phyloP scores from a whole-genome alignment of 2,329 filamentous ascomycete genomes.

The Drechslerella dactyloides region DNA sequence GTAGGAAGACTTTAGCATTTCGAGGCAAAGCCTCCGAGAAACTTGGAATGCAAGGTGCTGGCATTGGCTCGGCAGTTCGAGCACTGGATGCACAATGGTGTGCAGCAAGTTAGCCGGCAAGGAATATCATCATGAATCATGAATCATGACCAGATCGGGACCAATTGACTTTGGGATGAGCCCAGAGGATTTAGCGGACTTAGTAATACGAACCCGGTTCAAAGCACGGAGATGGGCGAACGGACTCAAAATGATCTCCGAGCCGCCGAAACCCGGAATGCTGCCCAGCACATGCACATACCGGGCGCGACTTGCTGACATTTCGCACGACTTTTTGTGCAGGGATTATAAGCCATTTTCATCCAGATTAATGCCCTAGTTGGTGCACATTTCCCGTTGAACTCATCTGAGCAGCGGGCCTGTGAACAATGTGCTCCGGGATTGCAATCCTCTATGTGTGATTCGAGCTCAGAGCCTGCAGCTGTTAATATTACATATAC shows the following conservation, averaged over 20 bases:
- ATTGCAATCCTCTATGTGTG: neutral
- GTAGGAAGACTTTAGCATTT: neutral
- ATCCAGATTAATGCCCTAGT: neutral
- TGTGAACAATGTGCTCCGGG: constrained; percentile 10
- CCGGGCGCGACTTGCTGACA: constrained; percentile 35
- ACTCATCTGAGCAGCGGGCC: neutral
- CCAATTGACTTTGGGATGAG: constrained; percentile 25
- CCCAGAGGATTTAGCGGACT: constrained; percentile 44
- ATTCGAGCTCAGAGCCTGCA: neutral
- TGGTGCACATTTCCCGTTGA: constrained; percentile 25
- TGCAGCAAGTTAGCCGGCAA: no score
- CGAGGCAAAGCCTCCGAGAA: constrained; percentile 26
- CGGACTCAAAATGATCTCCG: constrained; percentile 40
- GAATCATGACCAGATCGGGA: neutral
- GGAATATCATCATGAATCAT: constrained; percentile 40
- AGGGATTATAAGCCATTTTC: constrained; percentile 7
- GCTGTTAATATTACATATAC: neutral
- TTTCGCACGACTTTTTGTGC: neutral
- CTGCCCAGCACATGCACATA: neutral
- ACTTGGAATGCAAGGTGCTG: neutral
- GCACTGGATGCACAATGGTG: constrained; percentile 8
- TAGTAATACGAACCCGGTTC: constrained; percentile 19
- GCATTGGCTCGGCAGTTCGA: constrained; percentile 23
- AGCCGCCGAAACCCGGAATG: constrained; percentile 17
- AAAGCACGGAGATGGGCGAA: neutral